Evolutionary conservation across 2,329 filamentous ascomycete genomes (phyloP), one percentile per base, ranked within the genome.

Genomic region (Cladosporium colombiae): DNA sequence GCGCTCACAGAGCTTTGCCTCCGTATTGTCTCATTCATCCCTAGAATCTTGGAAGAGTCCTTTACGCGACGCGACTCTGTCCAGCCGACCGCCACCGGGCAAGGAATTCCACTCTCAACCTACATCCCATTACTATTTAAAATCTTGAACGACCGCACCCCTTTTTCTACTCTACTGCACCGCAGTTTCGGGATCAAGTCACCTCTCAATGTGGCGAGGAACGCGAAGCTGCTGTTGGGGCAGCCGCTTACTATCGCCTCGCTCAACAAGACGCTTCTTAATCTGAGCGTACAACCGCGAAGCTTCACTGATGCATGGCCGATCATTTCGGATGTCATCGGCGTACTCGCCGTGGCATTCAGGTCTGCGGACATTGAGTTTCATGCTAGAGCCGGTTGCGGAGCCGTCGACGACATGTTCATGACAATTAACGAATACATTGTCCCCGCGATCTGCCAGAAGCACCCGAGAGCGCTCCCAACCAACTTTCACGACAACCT

Each of bases 401-500:
- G 11, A 35, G 29, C 60, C 21, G 49, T 66, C 27, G 67, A 69
- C n/a, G 64, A 53, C 27, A 58, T 74, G 18, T 50, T 75, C 35
- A 67, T 68, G 16, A 63, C 68, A 18, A 66, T 71, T 49, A 72
- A 74, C 50, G 40, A 64, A 14, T 62, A 66, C 52, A 58, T 76
- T 10, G 52, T 75, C 23, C 73, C 72, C 10, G 55, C 68, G 18
- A 67, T 74, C n/a, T 71, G 71, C 29, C 70, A 70, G 40, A 76
- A 75, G 61, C 72, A 74, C 55, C 72, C 74, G 13, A 70, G 74
- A 44, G 72, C 70, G 10, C 64, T 76, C 16, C 73, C 73, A 3
- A 50, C 64, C 1, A 61, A 64, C 23, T 72, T 76, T 35, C 74
- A 76, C 64, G 66, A 66, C 8, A 13, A 37, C 6, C 16, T 70